Conservation (phyloP, 768 basidiomycete species). For the Mycena indigotica region DNA sequence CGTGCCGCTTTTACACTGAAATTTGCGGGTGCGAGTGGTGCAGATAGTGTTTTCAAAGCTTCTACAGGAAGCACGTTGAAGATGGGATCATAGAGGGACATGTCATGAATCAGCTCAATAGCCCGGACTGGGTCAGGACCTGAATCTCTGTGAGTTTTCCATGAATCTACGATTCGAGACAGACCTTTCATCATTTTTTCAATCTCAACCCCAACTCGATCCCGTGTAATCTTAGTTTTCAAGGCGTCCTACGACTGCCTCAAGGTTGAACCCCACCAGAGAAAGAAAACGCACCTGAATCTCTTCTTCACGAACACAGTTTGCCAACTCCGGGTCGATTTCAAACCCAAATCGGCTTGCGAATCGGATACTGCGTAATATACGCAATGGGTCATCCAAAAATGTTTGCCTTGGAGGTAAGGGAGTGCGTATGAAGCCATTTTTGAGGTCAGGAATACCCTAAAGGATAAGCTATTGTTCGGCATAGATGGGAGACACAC, state of each 20-base stretch:
- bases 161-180: constrained; percentile 5
- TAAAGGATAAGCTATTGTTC: constrained; percentile 29
- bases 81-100: constrained; percentile 70
- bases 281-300: constrained; percentile 58
- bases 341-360: constrained; percentile 87
- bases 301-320: constrained; percentile 58
- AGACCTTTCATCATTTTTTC: constrained; percentile 92
- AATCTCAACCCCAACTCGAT: constrained; percentile 89
- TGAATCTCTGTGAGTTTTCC: constrained; percentile 31
- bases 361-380: constrained; percentile 90
- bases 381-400: constrained; percentile 88
- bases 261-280: neutral
- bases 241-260: constrained; percentile 55
- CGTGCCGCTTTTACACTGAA: constrained; percentile 57
- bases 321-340: constrained; percentile 66
- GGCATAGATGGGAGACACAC: constrained; percentile 35
- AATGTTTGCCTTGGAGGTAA: constrained; percentile 87
- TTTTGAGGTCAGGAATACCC: constrained; percentile 83
- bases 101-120: constrained; percentile 70
- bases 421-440: constrained; percentile 85
- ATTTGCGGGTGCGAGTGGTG: constrained; percentile 37
- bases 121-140: constrained; percentile 76
- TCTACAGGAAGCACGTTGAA: constrained; percentile 58
- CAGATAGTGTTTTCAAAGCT: constrained; percentile 48
- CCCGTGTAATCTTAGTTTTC: constrained; percentile 80